Percentiles rank a stretch among this genome's conserved stretches.
phyloP scores from a whole-genome alignment of 805 yeast species.

The Starmerella powellii region DNA sequence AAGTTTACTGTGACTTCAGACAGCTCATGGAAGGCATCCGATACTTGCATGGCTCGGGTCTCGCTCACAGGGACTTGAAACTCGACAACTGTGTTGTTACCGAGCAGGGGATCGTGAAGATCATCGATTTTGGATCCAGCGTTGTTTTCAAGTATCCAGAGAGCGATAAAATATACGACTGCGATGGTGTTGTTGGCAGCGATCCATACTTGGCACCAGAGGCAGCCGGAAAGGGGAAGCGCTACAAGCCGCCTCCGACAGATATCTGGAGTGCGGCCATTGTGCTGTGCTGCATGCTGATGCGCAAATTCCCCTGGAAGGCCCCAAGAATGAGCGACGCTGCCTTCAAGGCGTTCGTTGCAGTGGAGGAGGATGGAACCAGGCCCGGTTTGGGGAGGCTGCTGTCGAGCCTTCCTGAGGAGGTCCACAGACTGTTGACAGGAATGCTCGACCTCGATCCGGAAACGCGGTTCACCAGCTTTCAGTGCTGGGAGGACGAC shows the following conservation, averaged over 20 bases:
- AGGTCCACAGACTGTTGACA: constrained; percentile 48
- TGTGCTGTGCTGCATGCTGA: constrained; percentile 81
- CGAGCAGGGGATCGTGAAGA: constrained; percentile 68
- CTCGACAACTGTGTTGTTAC: constrained; percentile 86
- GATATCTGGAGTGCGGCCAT: constrained; percentile 91
- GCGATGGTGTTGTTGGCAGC: constrained; percentile 76
- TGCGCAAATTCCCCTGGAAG: constrained; percentile 90
- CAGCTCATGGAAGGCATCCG: constrained; percentile 71
- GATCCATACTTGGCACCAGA: constrained; percentile 91
- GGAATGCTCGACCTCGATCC: constrained; percentile 61
- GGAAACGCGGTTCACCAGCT: constrained; percentile 44
- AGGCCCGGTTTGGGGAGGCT: constrained; percentile 54
- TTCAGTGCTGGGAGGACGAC: constrained; percentile 42
- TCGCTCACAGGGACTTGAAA: constrained; percentile 85
- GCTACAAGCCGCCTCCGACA: constrained; percentile 84
- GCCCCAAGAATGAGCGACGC: constrained; percentile 72
- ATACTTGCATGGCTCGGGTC: constrained; percentile 66
- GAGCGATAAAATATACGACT: constrained; percentile 55
- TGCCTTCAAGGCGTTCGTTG: constrained; percentile 68
- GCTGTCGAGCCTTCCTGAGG: constrained; percentile 55
- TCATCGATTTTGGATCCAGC: constrained; percentile 89
- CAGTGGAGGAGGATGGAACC: constrained; percentile 20
- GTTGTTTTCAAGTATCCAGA: constrained; percentile 85
- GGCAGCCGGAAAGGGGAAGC: constrained; percentile 60
- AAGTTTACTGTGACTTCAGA: constrained; percentile 79